Conservation (phyloP, 352 stramenopile species). For the Phytopythium sindhum region DNA sequence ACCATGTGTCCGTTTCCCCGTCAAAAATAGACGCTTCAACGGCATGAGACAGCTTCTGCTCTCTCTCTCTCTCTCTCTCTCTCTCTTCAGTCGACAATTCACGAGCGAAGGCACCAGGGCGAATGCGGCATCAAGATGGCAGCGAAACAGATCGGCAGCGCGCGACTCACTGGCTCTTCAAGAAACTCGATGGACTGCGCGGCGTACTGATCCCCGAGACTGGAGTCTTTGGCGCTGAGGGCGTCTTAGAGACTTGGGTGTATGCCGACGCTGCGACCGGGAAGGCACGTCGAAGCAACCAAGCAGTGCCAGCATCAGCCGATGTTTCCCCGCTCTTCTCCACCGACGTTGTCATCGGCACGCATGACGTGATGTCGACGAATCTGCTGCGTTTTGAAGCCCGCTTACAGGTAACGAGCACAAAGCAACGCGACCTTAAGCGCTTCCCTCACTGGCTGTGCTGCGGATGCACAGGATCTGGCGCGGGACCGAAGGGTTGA, state of each 20-base stretch:
- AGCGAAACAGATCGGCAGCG: constrained; percentile 8
- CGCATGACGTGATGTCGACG: constrained; percentile 22
- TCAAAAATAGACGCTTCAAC: constrained; percentile 2
- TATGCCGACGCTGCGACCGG: constrained; percentile 6
- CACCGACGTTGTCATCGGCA: neutral
- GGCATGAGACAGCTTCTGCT: neutral
- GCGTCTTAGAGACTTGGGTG: constrained; percentile 36
- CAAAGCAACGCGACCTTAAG: neutral
- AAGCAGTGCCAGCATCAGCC: neutral
- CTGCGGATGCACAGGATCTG: constrained; percentile 12
- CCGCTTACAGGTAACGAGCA: constrained; percentile 22
- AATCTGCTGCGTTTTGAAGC: constrained; percentile 37
- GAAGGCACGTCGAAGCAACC: constrained; percentile 1
- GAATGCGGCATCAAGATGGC: neutral
- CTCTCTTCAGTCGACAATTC: neutral
- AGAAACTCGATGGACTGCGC: constrained; percentile 16
- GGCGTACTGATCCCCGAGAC: constrained; percentile 30
- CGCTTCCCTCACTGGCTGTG: neutral
- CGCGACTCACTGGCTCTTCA: constrained; percentile 36
- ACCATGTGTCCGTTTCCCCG: neutral
- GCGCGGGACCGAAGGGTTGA: neutral
- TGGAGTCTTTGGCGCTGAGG: constrained; percentile 37
- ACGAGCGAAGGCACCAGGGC: neutral
- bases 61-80: too few species aligned
- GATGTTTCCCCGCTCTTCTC: neutral